Evolutionary conservation across 208 protist species (phyloP), one percentile per base, ranked within the genome.

Genomic region (Leishmania guyanensis): DNA sequence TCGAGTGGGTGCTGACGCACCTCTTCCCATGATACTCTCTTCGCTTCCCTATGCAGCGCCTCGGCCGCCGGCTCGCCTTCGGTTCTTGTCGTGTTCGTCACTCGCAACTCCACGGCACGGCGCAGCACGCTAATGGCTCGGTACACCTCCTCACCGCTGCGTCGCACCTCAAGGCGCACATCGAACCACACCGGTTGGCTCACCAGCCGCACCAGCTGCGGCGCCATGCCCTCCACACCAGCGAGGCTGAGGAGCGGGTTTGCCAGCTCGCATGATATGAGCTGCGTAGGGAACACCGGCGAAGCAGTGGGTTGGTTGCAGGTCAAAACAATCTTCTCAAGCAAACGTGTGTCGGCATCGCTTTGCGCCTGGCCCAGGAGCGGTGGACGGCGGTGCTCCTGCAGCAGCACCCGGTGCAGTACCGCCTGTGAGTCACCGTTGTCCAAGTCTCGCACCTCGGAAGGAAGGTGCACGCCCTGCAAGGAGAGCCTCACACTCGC

Each of bases 201-300:
- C 20, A 68, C 14, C 33, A 86, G 50, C 1, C 83, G 83, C 69
- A 51, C 20, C 33, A 82, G 75, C 14, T 80, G 82, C 22, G 82
- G 12, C 36, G 78, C 64, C 82, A 77, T 43, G 6, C 33, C 79
- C 22, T 48, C 77, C 26, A 64, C 79, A 20, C 6, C 17, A 66
- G 70, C 68, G 72, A 83, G 66, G 62, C 51, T 77, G 22, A 89
- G 64, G 1, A 88, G 81, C 8, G 92, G 92, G 56, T 89, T 83
- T 9, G 75, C 84, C 66, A 96, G 75, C 60, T 79, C 84, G 78
- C 92, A 96, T 12, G 85, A 89, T 26, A 96, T 70, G 50, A 96
- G 83, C 78, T 96, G 89, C 17, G 78, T 70, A 0, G 92, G 92
- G 66, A 94, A 96, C 14, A 92, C n/a, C 43, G 60, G 43, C 1